Evolutionary conservation across 805 yeast genomes (phyloP), one percentile per base, ranked within the genome.

Genomic region (Saccharomycopsis javanensis): DNA sequence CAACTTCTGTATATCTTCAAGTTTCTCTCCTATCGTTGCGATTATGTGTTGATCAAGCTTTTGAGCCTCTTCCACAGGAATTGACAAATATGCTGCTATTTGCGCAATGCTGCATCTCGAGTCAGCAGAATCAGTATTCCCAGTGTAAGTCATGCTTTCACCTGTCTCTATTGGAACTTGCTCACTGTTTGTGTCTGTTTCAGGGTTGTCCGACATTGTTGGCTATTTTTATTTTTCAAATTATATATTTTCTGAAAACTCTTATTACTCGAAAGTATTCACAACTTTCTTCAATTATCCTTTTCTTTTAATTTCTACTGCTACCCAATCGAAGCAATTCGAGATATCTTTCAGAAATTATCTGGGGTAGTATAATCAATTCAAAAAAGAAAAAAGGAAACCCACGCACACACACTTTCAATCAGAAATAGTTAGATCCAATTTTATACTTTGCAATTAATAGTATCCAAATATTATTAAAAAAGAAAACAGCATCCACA

Each of bases 1-100:
- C 28, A 71, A 30, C 4, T 63, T 62, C 45, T 69, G 67, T 52
- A 65, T 65, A 53, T 70, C 70, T 10, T 60, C 59, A 25, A 72
- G 35, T 34, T 63, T 67, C 7, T 27, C 13, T 18, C 15, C 11
- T 23, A 57, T 6, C 1, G 54, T 15, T 11, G 35, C n/a, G 28
- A 57, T 23, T 5, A 55, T 28, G n/a, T 20, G 34, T 2, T 45
- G 35, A 30, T 51, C 50, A 11, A 58, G 23, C 4, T 25, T 18
- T 10, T 46, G 37, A 8, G 53, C 51, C 1, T 58, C 57, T 30
- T 50, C 51, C 16, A 18, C 28, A 3, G 55, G 16, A 15, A 57
- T 27, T 6, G 46, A 18, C n/a, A 57, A 52, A 31, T 45, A 57
- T 1, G 53, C 28, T 13, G 57, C 18, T 30, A 57, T 30, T 30